These are phyloP conservation scores for Magnaporthiopsis poae DNA, from an alignment of 2,329 filamentous ascomycete species.

Conservation along the genomic window DNA sequence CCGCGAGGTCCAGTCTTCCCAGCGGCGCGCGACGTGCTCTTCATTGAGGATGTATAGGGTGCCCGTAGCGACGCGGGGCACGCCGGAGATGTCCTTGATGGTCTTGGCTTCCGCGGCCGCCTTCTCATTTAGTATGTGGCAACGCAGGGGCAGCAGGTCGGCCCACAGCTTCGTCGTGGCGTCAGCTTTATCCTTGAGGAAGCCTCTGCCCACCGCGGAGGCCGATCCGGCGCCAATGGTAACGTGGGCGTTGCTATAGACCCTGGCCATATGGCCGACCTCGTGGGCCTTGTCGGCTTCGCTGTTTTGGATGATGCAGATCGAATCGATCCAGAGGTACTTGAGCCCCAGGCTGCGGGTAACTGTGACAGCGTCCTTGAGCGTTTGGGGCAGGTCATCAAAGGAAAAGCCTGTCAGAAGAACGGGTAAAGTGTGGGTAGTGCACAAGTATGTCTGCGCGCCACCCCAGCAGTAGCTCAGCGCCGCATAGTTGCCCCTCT, in stretches of 20 bases:
- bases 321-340: slow-evolving; percentile 1
- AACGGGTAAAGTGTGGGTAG: neutral
- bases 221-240: too few relatives aligned
- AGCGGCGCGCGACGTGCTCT: neutral
- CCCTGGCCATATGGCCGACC: too few relatives aligned
- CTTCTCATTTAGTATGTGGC: neutral
- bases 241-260: too few relatives aligned
- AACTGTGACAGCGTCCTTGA: neutral
- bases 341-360: neutral
- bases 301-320: neutral
- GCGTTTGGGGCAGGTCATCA: neutral
- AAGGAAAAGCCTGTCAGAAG: neutral
- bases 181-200: too few relatives aligned
- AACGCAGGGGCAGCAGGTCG: neutral
- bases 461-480: slow-evolving; percentile 2
- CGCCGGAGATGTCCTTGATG: neutral
- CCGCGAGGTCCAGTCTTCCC: neutral
- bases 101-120: neutral
- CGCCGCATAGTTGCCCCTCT: neutral
- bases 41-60: neutral
- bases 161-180: neutral
- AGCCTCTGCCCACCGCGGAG: too few relatives aligned
- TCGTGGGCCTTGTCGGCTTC: neutral
- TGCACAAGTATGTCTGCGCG: neutral
- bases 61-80: neutral